phyloP scores from a whole-genome alignment of 352 stramenopile species.

The Phytopythium aichiense region DNA sequence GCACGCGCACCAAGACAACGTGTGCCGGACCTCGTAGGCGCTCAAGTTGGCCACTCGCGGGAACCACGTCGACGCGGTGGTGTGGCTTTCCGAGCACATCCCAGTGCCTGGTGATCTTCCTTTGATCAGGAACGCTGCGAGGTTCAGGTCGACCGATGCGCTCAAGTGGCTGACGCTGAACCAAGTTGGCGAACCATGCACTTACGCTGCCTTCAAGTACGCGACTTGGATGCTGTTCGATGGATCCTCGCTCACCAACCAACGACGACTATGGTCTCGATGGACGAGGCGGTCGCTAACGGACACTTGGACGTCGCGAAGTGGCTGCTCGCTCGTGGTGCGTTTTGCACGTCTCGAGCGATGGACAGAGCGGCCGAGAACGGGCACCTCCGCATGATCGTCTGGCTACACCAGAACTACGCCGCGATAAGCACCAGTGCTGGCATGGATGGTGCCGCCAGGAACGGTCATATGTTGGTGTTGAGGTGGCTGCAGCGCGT shows the following conservation, averaged over 20 bases:
- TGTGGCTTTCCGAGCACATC: background rate
- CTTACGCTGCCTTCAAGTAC: background rate
- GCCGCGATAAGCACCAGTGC: background rate
- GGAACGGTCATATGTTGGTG: background rate
- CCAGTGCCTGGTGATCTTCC: background rate
- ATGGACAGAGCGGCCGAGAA: background rate
- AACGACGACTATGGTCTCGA: no score
- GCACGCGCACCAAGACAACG: background rate
- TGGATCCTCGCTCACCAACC: background rate
- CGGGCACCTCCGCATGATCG: background rate
- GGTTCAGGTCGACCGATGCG: background rate
- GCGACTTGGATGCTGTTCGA: background rate
- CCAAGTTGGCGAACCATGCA: background rate
- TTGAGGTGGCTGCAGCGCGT: no score
- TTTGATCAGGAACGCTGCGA: background rate
- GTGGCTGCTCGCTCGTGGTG: background rate
- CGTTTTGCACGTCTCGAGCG: background rate
- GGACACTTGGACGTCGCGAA: background rate
- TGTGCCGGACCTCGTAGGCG: background rate
- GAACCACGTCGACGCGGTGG: background rate
- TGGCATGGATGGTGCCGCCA: background rate
- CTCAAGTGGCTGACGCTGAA: background rate
- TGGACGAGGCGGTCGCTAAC: background rate
- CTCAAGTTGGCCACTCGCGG: background rate
- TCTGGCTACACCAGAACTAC: background rate